These are phyloP conservation scores for Pharus latifolius DNA, from an alignment of 176 grass and related monocot genomes.

Conservation along the genomic window DNA sequence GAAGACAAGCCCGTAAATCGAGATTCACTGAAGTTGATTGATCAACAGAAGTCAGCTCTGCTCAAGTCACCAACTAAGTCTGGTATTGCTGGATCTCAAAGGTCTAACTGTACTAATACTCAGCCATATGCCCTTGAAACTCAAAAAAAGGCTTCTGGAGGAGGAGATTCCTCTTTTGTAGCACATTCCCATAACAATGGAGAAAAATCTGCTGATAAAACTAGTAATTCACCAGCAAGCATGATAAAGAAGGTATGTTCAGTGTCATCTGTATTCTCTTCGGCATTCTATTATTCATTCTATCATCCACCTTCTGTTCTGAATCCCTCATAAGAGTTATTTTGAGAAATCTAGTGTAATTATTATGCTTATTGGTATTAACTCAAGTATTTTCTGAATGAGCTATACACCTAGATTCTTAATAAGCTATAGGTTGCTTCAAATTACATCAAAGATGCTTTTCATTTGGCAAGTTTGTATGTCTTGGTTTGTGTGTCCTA, in stretches of 20 bases:
- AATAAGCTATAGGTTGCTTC: no score
- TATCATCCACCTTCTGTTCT: conserved; percentile 1
- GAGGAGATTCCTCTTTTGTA: conserved; percentile 14
- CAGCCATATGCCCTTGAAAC: conserved; percentile 51
- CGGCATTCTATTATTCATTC: background rate
- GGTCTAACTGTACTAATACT: conserved; percentile 40
- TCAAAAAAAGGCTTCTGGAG: conserved; percentile 44
- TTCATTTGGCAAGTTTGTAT: background rate
- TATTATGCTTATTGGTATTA: no score
- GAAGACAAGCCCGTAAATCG: conserved; percentile 45
- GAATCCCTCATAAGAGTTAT: background rate
- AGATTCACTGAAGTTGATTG: conserved; percentile 42
- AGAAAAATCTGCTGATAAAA: conserved; percentile 37
- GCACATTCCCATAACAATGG: conserved; percentile 20
- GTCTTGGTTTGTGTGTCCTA: background rate
- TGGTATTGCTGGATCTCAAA: conserved; percentile 26
- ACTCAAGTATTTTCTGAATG: no score
- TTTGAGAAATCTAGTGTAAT: no score
- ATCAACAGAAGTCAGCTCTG: conserved; percentile 25
- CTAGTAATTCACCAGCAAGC: conserved; percentile 10
- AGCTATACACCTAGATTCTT: no score
- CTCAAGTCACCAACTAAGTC: conserved; percentile 36
- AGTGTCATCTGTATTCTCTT: background rate
- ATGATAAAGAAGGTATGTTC: conserved; percentile 32
- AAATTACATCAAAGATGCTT: background rate